These are phyloP conservation scores for Setomelanomma holmii DNA, from an alignment of 2,329 filamentous ascomycete genomes.

Conservation along the genomic window DNA sequence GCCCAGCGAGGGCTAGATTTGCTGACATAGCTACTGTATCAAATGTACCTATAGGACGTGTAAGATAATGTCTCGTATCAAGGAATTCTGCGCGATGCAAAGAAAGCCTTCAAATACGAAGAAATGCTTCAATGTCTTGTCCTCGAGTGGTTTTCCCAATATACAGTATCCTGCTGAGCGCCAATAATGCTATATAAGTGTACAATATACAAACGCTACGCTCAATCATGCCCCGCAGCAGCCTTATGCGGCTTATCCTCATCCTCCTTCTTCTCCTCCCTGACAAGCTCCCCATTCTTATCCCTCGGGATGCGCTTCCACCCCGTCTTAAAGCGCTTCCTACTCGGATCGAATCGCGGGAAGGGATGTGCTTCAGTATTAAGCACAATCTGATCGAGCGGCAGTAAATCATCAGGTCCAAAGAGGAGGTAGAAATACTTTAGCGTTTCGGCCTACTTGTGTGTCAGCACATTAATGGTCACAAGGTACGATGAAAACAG, in stretches of 20 bases:
- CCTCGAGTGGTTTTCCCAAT: too few species aligned
- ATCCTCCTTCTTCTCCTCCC: slow-evolving; percentile 15
- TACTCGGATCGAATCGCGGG: slow-evolving; percentile 82
- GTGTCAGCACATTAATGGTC: not conserved
- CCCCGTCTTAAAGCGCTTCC: slow-evolving; percentile 75
- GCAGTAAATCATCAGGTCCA: slow-evolving; percentile 80
- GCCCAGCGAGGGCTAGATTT: slow-evolving; percentile 23
- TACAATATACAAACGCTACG: not conserved
- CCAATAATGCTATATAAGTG: slow-evolving; percentile 2
- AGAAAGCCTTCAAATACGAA: not conserved
- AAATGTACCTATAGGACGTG: too few species aligned
- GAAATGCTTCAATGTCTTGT: not conserved
- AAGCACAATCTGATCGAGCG: slow-evolving; percentile 85
- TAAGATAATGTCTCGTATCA: too few species aligned
- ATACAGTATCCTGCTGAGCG: not conserved
- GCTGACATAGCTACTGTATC: too few species aligned
- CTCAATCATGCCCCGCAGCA: not conserved
- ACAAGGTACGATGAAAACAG: not conserved
- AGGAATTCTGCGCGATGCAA: too few species aligned
- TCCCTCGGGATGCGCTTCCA: slow-evolving; percentile 74
- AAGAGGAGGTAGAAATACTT: slow-evolving; percentile 99
- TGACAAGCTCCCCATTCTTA: slow-evolving; percentile 37
- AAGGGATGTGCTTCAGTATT: slow-evolving; percentile 96
- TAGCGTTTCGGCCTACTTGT: slow-evolving; percentile 86
- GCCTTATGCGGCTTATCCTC: not conserved